Percentiles rank a stretch among this genome's conserved stretches.
Conservation (phyloP, 345 rosid species). For the Hypericum perforatum region DNA sequence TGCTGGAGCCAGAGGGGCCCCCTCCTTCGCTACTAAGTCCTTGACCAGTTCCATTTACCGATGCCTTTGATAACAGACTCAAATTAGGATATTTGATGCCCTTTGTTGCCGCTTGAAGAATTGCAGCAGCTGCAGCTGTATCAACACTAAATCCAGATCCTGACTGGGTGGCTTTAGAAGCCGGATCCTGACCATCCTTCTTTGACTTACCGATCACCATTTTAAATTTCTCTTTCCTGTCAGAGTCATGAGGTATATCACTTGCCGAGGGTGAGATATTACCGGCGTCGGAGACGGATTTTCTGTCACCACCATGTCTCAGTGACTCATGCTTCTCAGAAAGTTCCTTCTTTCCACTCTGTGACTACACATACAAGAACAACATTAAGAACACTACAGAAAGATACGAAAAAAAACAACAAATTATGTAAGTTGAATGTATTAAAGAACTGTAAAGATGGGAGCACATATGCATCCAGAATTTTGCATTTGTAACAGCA, state of each 20-base stretch:
- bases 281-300: constrained; percentile 32
- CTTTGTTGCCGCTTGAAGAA: constrained; percentile 83
- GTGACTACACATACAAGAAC: constrained; percentile 37
- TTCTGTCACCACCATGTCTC: constrained; percentile 33
- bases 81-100: constrained; percentile 74
- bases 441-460: no score
- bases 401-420: no score
- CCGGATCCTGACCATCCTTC: constrained; percentile 46
- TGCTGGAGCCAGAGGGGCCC: constrained; percentile 8
- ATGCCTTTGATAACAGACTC: constrained; percentile 34
- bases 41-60: constrained; percentile 25
- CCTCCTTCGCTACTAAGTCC: constrained; percentile 35
- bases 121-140: constrained; percentile 80
- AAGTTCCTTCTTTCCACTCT: constrained; percentile 27
- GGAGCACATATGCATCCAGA: no score
- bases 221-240: constrained; percentile 69
- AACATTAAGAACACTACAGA: not conserved
- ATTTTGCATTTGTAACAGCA: no score
- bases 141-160: constrained; percentile 53
- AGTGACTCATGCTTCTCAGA: constrained; percentile 35
- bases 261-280: constrained; percentile 30
- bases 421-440: no score
- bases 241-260: constrained; percentile 52
- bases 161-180: constrained; percentile 39
- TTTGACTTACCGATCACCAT: constrained; percentile 59